Conservation (phyloP, 208 protist genomes). For the Crithidia sp. region DNA sequence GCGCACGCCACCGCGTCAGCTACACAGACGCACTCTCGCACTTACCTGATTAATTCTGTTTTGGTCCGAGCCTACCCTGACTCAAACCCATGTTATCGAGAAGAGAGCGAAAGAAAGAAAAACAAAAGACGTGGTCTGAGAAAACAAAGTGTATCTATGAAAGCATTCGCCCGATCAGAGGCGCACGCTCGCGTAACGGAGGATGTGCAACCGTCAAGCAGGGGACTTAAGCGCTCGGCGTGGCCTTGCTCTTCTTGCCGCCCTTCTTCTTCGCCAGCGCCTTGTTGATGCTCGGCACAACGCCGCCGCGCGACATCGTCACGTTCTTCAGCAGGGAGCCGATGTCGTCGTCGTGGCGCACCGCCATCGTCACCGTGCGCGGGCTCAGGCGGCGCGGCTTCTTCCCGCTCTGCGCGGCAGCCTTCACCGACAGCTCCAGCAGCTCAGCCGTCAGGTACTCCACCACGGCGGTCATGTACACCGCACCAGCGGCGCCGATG, state of each 20-base stretch:
- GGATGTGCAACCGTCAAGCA: neutral
- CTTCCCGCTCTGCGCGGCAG: constrained; percentile 55
- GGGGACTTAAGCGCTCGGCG: constrained; percentile 28
- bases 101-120: constrained; percentile 11
- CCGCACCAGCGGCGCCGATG: constrained; percentile 97
- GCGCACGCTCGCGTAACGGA: constrained; percentile 4
- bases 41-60: neutral
- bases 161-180: constrained; percentile 13
- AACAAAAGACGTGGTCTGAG: constrained; percentile 8
- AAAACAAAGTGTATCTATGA: constrained; percentile 32
- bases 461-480: constrained; percentile 98
- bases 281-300: constrained; percentile 77
- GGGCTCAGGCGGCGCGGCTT: constrained; percentile 68
- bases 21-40: too few relatives aligned
- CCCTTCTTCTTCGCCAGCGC: constrained; percentile 82
- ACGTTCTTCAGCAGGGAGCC: constrained; percentile 53
- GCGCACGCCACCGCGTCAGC: too few relatives aligned
- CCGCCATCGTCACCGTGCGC: constrained; percentile 69
- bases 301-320: constrained; percentile 75
- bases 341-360: constrained; percentile 78
- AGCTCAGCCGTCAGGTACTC: constrained; percentile 96
- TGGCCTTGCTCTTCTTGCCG: constrained; percentile 48
- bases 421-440: constrained; percentile 61
- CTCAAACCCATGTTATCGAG: constrained; percentile 15
- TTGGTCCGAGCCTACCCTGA: constrained; percentile 23